Percentiles rank a stretch among this genome's conserved stretches.
These are phyloP conservation scores for Pestalotiopsis sp. DNA, from an alignment of 2,329 filamentous ascomycete species.

Conservation along the genomic window DNA sequence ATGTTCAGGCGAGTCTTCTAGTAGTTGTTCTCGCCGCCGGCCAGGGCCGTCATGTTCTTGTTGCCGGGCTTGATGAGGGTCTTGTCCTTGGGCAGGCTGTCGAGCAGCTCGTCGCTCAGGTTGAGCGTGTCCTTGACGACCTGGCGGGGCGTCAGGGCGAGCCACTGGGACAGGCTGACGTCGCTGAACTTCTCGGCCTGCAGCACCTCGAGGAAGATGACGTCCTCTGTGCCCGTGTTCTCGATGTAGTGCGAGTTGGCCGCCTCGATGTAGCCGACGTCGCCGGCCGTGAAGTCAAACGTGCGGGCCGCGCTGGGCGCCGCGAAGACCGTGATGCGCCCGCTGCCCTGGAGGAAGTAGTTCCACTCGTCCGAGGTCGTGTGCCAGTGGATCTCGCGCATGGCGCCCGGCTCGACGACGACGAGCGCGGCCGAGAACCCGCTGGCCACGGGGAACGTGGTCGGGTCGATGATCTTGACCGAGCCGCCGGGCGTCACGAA, in stretches of 20 bases:
- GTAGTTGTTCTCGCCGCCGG: conserved; percentile 14
- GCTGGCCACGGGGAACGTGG: conserved; percentile 56
- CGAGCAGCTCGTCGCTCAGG: conserved; percentile 36
- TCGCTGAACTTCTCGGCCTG: conserved; percentile 54
- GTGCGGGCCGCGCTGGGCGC: conserved; percentile 52
- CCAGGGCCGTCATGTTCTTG: conserved; percentile 34
- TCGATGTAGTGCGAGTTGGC: conserved; percentile 61
- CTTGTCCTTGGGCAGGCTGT: conserved; percentile 41
- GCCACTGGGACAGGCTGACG: conserved; percentile 59
- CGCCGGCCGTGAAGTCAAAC: conserved; percentile 61
- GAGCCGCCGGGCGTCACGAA: conserved; percentile 55
- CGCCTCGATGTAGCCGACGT: conserved; percentile 60
- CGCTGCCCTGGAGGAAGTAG: conserved; percentile 59
- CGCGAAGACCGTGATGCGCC: conserved; percentile 56
- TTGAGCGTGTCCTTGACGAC: conserved; percentile 59
- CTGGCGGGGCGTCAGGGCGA: conserved; percentile 58
- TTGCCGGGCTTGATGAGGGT: conserved; percentile 44
- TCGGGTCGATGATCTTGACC: conserved; percentile 61
- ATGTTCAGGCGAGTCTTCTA: not conserved
- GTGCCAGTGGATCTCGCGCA: conserved; percentile 68
- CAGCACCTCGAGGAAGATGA: conserved; percentile 62
- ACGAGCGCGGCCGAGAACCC: conserved; percentile 59
- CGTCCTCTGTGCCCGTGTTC: conserved; percentile 58
- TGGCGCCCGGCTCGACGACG: conserved; percentile 61
- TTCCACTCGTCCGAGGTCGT: conserved; percentile 62